Base-by-base conservation (phyloP, 495 filamentous ascomycete genomes). In the Ascobolus immersus region DNA sequence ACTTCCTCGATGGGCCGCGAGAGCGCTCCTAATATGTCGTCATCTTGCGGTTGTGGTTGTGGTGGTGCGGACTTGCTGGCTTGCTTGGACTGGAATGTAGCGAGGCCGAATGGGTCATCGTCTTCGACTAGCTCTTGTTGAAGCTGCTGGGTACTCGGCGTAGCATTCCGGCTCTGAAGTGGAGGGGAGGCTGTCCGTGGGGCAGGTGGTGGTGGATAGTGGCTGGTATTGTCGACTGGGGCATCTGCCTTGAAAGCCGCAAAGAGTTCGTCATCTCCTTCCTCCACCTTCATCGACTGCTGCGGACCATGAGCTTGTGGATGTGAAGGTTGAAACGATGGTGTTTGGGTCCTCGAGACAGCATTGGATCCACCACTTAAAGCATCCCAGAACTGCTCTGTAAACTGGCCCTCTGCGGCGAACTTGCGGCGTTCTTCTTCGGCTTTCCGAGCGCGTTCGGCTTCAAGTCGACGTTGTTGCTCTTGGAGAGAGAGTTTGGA, bases 81-180 rank as follows among this genome's bases (percentile, higher is more conserved):
- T 28, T 63, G 66, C 43, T 25, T 13, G 1, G 40, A 40, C n/a
- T 46, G 43, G 7, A 84, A 43, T 35, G 73, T 57, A 28, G 56
- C 67, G 23, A 93, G 60, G n/a, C 81, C 86, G 44, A 96, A 94
- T 6, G 81, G 78, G 45, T 92, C 84, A 39, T 90, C 73, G 43
- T 68, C 67, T 24, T 62, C 56, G 1, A 54, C 49, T 11, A 18
- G 32, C 11, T 19, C 17, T 13, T 30, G 19, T 15, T 27, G 29
- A 26, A 17, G 26, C 11, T 28, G 36, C 13, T 41, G 42, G 7
- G 40, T 37, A 21, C 31, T 32, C 18, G 39, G 18, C 2, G 48
- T 44, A 23, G 41, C 43, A 33, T 47, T 51, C 14, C 41, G 17
- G 14, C 21, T 19, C 29, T 43, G 47, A 2, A 44, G 33, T 5